Evolutionary conservation across 2,329 filamentous ascomycete species (phyloP).

Genomic region (Colletotrichum musicola): DNA sequence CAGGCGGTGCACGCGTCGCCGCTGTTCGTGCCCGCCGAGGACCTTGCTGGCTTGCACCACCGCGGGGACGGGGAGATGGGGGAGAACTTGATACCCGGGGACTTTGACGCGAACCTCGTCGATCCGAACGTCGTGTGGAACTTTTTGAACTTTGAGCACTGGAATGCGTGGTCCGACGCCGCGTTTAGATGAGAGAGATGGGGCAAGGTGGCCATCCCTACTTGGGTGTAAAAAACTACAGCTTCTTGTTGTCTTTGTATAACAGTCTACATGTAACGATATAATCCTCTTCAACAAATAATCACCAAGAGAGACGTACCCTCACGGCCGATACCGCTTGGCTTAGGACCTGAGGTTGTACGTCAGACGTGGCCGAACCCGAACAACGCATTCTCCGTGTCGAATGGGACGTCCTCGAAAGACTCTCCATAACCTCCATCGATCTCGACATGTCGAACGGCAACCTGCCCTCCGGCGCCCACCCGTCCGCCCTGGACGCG

Average conservation of each 20-base stretch:
- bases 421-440: conserved; percentile 53
- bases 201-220: background rate
- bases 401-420: conserved; percentile 45
- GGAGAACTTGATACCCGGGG: conserved; percentile 27
- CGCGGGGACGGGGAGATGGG: conserved; percentile 9
- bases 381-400: conserved; percentile 45
- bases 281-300: no score
- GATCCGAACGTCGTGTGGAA: conserved; percentile 38
- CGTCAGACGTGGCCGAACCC: conserved; percentile 43
- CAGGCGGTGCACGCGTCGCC: conserved; percentile 1
- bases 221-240: no score
- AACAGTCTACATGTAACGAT: no score
- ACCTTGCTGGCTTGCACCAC: background rate
- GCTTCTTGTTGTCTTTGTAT: background rate
- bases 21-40: conserved; percentile 16
- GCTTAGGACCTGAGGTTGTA: background rate
- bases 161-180: conserved; percentile 37
- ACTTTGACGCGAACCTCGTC: conserved; percentile 33
- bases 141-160: conserved; percentile 38
- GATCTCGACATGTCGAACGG: conserved; percentile 61
- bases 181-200: conserved; percentile 16
- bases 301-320: no score
- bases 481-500: conserved; percentile 49
- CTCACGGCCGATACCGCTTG: background rate
- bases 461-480: conserved; percentile 53